These are phyloP conservation scores for Tricholoma terreum DNA, from an alignment of 768 basidiomycete genomes.

Conservation along the genomic window DNA sequence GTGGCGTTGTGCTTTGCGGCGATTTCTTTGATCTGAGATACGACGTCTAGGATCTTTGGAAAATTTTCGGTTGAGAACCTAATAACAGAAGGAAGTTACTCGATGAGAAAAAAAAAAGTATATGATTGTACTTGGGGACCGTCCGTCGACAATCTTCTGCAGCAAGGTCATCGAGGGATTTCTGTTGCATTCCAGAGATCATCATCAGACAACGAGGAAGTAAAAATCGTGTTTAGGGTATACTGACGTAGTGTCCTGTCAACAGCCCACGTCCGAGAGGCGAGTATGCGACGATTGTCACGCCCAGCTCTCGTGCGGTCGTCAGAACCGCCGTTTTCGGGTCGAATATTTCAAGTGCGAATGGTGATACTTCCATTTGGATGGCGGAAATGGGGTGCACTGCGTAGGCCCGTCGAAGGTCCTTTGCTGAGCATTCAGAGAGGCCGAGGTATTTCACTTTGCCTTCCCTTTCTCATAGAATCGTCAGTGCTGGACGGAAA, in stretches of 20 bases:
- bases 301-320: conserved; percentile 40
- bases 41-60: conserved; percentile 38
- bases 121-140: conserved; percentile 19
- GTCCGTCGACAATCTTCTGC: conserved; percentile 32
- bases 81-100: not conserved
- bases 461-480: conserved; percentile 2
- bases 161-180: conserved; percentile 40
- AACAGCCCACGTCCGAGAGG: conserved; percentile 49
- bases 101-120: too few species aligned
- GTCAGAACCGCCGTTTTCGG: conserved; percentile 40
- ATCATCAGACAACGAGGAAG: not conserved
- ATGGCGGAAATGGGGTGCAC: conserved; percentile 42
- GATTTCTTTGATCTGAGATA: conserved; percentile 31
- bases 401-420: conserved; percentile 46
- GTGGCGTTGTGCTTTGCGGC: conserved; percentile 35
- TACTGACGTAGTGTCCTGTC: conserved; percentile 36
- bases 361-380: conserved; percentile 44
- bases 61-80: conserved; percentile 41
- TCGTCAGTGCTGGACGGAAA: conserved; percentile 6
- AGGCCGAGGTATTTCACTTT: conserved; percentile 46
- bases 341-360: conserved; percentile 35
- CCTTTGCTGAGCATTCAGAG: conserved; percentile 43
- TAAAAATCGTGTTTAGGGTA: conserved; percentile 22
- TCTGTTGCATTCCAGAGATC: conserved; percentile 20
- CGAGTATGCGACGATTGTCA: conserved; percentile 45